phyloP scores from a whole-genome alignment of 345 rosid species.

The Eucalyptus shirleyi region DNA sequence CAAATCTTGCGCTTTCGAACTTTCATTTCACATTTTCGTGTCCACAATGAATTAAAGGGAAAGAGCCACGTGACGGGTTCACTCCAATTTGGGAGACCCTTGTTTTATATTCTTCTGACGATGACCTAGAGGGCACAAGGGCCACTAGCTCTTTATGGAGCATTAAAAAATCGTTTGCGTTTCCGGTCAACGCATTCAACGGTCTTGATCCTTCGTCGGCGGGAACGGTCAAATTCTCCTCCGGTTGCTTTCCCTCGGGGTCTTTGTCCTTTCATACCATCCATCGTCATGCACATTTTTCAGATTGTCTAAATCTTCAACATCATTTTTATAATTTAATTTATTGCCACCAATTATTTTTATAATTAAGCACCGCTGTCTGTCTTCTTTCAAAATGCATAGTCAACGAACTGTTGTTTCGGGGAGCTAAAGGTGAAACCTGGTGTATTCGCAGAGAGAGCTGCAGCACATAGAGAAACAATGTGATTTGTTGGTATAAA shows the following conservation, averaged over 20 bases:
- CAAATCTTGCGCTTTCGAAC: not conserved
- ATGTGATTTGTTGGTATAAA: not conserved
- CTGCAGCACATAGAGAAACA: not conserved
- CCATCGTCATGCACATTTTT: not conserved
- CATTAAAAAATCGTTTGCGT: not conserved
- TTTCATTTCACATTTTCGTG: not conserved
- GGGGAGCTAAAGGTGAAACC: not conserved
- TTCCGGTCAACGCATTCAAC: not conserved
- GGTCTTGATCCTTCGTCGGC: not conserved
- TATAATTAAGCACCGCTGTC: not conserved
- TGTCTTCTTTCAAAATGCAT: not conserved
- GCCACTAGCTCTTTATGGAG: not conserved
- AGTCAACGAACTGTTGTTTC: not conserved
- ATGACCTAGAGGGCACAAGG: not conserved
- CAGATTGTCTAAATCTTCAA: not conserved
- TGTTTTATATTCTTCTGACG: not conserved
- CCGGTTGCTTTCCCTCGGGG: not conserved
- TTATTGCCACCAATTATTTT: not conserved
- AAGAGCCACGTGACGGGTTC: not conserved
- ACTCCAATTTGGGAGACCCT: not conserved
- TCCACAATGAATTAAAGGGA: not conserved
- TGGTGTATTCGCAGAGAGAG: not conserved
- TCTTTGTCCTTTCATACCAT: not conserved
- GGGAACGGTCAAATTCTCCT: not conserved
- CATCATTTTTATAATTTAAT: not conserved